Evolutionary conservation across 192 early-diverging fungal genomes (phyloP).

Genomic region (Chytriomyces confervae): DNA sequence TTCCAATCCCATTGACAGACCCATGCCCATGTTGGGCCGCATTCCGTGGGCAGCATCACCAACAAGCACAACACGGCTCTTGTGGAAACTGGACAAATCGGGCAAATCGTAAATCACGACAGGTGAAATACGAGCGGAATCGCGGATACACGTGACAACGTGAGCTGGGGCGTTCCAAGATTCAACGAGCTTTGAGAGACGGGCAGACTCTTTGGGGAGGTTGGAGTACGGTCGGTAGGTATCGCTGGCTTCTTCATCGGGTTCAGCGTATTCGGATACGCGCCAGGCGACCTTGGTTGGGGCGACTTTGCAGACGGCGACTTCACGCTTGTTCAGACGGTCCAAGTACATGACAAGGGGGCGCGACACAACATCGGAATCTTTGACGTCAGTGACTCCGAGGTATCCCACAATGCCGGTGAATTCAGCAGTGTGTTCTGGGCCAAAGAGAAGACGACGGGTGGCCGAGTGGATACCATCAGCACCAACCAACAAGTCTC

Average conservation of each 20-base stretch:
- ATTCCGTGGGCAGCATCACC: too few species aligned
- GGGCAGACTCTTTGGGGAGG: slow-evolving; percentile 4
- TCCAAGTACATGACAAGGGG: not conserved
- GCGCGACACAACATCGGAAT: too few species aligned
- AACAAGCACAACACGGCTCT: too few species aligned
- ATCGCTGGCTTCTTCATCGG: not conserved
- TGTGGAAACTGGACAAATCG: too few species aligned
- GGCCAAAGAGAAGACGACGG: not conserved
- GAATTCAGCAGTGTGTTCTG: slow-evolving; percentile 1
- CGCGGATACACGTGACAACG: not conserved
- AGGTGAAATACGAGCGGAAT: not conserved
- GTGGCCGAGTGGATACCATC: not conserved
- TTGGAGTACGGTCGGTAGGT: not conserved
- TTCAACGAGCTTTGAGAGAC: not conserved
- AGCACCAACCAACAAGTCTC: slow-evolving; percentile 5
- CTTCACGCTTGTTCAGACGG: not conserved
- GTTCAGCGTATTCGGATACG: not conserved
- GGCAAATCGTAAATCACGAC: too few species aligned
- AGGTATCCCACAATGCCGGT: slow-evolving; percentile 19
- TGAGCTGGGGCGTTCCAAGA: not conserved
- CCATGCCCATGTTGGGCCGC: not conserved
- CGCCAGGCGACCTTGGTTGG: not conserved
- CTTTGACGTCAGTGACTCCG: not conserved
- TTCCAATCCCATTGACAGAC: not conserved
- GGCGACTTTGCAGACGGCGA: not conserved